These are phyloP conservation scores for Ogataea dorogensis DNA, from an alignment of 805 yeast species.

Conservation along the genomic window DNA sequence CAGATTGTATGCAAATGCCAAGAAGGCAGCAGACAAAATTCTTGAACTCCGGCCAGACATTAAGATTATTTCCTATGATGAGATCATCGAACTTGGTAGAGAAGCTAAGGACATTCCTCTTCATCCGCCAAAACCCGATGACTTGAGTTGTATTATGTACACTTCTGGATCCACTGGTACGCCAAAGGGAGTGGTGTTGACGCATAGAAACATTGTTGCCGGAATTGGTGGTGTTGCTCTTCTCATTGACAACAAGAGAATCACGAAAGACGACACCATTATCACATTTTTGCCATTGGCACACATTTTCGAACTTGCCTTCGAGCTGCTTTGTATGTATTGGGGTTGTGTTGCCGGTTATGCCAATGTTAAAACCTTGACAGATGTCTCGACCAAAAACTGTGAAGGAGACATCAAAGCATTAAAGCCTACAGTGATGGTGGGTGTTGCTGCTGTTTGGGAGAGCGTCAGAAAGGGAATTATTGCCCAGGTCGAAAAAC, in stretches of 20 bases:
- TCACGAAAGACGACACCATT: slow-evolving; percentile 63
- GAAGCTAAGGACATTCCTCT: slow-evolving; percentile 39
- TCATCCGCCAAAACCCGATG: slow-evolving; percentile 54
- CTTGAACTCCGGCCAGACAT: slow-evolving; percentile 73
- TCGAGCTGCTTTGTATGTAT: slow-evolving; percentile 73
- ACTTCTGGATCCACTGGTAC: slow-evolving; percentile 85
- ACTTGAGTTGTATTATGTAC: slow-evolving; percentile 76
- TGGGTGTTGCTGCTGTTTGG: slow-evolving; percentile 99
- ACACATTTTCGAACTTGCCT: slow-evolving; percentile 89
- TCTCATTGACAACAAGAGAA: slow-evolving; percentile 51
- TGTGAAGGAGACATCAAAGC: slow-evolving; percentile 86
- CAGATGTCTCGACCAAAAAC: slow-evolving; percentile 77
- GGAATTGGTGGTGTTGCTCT: slow-evolving; percentile 82
- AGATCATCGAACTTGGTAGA: slow-evolving; percentile 63
- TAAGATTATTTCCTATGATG: slow-evolving; percentile 60
- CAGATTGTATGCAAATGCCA: slow-evolving; percentile 55
- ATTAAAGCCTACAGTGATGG: slow-evolving; percentile 91
- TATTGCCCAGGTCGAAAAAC: slow-evolving; percentile 64
- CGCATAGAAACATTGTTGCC: slow-evolving; percentile 68
- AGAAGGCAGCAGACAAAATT: slow-evolving; percentile 57
- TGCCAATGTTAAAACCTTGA: slow-evolving; percentile 87
- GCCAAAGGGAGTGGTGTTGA: slow-evolving; percentile 79
- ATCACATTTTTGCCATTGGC: slow-evolving; percentile 93
- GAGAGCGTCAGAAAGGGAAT: slow-evolving; percentile 94
- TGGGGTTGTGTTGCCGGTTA: slow-evolving; percentile 94